A percentile compares a stretch with the other conserved stretches of the same genome.
These are phyloP conservation scores for Claviceps sp. DNA, from an alignment of 2,329 filamentous ascomycete species.

Conservation along the genomic window DNA sequence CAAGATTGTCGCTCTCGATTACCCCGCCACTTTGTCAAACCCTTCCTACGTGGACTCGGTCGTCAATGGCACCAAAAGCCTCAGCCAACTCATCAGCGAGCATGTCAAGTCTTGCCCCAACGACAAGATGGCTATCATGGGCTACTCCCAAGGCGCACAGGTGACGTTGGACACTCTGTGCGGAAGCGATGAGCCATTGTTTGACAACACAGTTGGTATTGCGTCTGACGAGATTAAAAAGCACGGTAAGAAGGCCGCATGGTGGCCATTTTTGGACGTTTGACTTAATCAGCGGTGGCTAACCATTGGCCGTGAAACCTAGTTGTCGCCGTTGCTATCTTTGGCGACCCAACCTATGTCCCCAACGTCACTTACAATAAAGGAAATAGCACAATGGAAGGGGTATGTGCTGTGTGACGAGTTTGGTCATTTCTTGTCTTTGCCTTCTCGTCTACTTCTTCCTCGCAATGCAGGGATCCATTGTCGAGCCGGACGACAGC, in stretches of 20 bases:
- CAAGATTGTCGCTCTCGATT: constrained; percentile 21
- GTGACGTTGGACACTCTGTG: constrained; percentile 24
- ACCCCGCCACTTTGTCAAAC: constrained; percentile 22
- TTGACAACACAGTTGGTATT: constrained; percentile 16
- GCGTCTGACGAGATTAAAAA: constrained; percentile 16
- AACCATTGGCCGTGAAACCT: background rate
- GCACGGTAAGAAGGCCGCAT: constrained; percentile 14
- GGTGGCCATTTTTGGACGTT: background rate
- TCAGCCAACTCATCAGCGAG: constrained; percentile 17
- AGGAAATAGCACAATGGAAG: constrained; percentile 23
- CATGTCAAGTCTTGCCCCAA: constrained; percentile 24
- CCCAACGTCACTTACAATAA: constrained; percentile 21
- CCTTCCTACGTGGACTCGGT: constrained; percentile 23
- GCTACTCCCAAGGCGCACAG: constrained; percentile 31
- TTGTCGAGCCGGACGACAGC: no score
- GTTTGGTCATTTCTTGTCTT: background rate
- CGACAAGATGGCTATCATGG: constrained; percentile 27
- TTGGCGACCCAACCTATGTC: constrained; percentile 28
- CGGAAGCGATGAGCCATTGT: constrained; percentile 18
- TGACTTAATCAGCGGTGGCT: background rate
- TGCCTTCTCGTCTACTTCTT: background rate
- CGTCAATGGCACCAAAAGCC: constrained; percentile 16
- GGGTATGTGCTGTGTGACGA: constrained; percentile 17
- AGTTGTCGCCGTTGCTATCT: constrained; percentile 28
- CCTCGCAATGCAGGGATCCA: no score